Percentiles rank a stretch among this genome's conserved stretches.
Evolutionary conservation across 1,284 basidiomycete species (phyloP).

Genomic region (Irpex lacteus): DNA sequence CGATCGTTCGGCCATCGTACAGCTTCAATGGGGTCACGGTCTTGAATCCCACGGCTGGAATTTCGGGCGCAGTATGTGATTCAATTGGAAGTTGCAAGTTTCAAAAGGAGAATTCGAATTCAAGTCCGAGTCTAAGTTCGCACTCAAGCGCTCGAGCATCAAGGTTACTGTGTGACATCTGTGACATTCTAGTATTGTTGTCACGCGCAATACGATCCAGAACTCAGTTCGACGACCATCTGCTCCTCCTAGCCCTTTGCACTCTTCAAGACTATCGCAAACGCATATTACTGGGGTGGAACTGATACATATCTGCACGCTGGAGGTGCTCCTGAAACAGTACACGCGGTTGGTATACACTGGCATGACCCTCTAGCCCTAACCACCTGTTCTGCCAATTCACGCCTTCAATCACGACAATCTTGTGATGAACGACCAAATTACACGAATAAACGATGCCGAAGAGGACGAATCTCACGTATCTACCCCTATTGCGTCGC

Average conservation of each 20-base stretch:
- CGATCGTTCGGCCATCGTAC: no score
- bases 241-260: background rate
- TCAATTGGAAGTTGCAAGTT: no score
- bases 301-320: background rate
- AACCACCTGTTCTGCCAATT: background rate
- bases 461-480: conserved; percentile 7
- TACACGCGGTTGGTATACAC: background rate
- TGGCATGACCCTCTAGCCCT: background rate
- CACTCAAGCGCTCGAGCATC: no score
- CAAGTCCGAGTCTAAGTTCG: no score
- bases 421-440: conserved; percentile 1
- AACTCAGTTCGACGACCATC: background rate
- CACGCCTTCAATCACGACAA: conserved; percentile 1
- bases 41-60: no score
- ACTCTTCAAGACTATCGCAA: background rate
- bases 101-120: no score
- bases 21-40: no score
- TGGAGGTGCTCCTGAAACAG: background rate
- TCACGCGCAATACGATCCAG: background rate
- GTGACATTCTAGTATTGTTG: background rate
- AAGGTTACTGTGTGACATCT: background rate
- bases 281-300: background rate
- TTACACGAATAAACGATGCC: background rate
- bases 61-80: no score
- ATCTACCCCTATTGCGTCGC: conserved; percentile 9